Evolutionary conservation across 2,329 filamentous ascomycete species (phyloP).

Genomic region (Aspergillus proliferans): DNA sequence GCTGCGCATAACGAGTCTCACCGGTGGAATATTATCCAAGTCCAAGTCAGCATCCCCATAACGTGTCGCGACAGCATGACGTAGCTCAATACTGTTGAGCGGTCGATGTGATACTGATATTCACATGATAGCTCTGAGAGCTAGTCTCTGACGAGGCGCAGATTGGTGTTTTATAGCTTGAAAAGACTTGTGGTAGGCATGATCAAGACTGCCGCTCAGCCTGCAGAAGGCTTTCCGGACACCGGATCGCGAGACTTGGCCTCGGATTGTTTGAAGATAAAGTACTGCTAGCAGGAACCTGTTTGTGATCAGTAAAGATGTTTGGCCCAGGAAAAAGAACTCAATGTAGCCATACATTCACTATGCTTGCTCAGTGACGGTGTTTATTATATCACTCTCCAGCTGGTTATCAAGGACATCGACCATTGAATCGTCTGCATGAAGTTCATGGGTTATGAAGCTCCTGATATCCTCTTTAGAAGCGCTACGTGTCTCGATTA

Average conservation of each 20-base stretch:
- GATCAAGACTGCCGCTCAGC: slow-evolving; percentile 1
- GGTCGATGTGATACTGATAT: background rate
- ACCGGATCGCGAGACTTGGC: slow-evolving; percentile 3
- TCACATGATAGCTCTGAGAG: slow-evolving; percentile 1
- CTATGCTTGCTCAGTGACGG: background rate
- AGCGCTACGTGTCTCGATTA: background rate
- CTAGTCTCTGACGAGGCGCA: background rate
- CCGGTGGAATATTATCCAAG: no score
- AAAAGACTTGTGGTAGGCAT: slow-evolving; percentile 4
- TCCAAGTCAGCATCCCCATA: no score
- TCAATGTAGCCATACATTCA: background rate
- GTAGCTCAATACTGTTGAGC: slow-evolving; percentile 1
- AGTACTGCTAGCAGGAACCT: slow-evolving; percentile 5
- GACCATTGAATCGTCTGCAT: background rate
- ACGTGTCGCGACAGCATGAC: background rate
- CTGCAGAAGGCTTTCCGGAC: background rate
- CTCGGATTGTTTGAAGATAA: slow-evolving; percentile 3
- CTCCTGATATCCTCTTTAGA: slow-evolving; percentile 1
- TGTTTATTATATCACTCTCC: background rate
- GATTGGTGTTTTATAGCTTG: slow-evolving; percentile 4
- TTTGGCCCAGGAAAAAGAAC: background rate
- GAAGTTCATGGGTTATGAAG: background rate
- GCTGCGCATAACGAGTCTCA: no score
- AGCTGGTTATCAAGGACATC: slow-evolving; percentile 1
- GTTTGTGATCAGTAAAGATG: background rate